Base-by-base conservation (phyloP, 805 yeast species). In the Vanderwaltozyma verrucispora region DNA sequence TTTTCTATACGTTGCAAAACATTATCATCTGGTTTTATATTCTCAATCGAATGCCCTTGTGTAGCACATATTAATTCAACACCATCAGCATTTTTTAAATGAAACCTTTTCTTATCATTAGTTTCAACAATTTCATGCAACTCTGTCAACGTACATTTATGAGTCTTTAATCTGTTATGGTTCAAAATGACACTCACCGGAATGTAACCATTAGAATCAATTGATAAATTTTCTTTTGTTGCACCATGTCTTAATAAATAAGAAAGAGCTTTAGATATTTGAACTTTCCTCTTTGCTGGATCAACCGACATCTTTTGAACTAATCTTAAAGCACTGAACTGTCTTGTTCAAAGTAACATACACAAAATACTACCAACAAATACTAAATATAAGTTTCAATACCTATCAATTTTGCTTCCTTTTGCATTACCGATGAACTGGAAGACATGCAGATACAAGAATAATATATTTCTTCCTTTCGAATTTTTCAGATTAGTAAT, bases 191-290 rank as follows among this genome's bases (percentile, higher is more conserved):
- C 74, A 0, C 53, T 46, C 3, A 88, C 53, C 1, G 64, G 50
- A 3, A 84, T 71, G 59, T 71, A 87, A 0, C 98, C 98, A 20
- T 72, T 62, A 0, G 53, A 41, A 49, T 80, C 83, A 2, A 92
- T 82, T 2, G 62, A 45, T 12, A 92, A 58, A 0, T 71, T 68
- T 48, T 85, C 92, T 36, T 75, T 71, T 13, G 60, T 53, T 0
- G 97, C 97, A 4, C 82, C 85, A 53, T 89, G 98, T n/a, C 98
- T 67, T 1, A 89, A 69, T 2, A 92, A 63, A 47, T 80, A 78
- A 5, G 94, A 72, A 23, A 92, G 63, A 1, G 83, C 66, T 46
- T 83, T 83, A 6, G 96, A 85, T 14, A 87, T 76, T 28, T 59
- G 62, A 6, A 68, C 51, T 40, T 72, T 75, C 49, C 83, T 56